Evolutionary conservation across 177 flowering plant genomes (phyloP), one percentile per base, ranked within the genome.

Genomic region (Vitis hybrid): DNA sequence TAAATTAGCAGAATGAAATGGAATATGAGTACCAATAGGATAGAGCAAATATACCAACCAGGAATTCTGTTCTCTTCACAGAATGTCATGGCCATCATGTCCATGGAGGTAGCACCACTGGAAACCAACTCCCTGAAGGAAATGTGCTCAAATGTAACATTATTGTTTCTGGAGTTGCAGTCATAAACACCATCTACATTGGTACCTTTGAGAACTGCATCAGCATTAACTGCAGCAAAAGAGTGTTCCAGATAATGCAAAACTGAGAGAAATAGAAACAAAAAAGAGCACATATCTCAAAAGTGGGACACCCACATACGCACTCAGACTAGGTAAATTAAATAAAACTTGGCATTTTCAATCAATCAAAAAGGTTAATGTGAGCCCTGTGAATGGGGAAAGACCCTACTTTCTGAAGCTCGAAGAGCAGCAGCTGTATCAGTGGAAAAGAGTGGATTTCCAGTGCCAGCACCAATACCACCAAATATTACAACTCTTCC

Each of bases 401-500:
- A 52, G 60, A 53, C 29, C 88, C 63, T 91, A 94, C 98, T 80
- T 75, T 95, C 99, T 16, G 89, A 85, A 74, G 98, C 97, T 79
- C 97, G 80, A 18, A 95, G 84, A 29, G 97, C 97, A 51, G 98
- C 99, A 3, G 97, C 92, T 26, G 92, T 87, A 69, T 95, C 99
- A 13, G 99, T 93, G 16, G 93, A 85, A 66, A 95, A 93, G 51
- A 87, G 92, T 31, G 94, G 97, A 72, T 89, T 93, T 73, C 97
- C 98, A 29, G 87, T 77, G 18, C 96, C 92, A 52, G 90, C 93
- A 70, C 98, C 97, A 70, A 88, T 80, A 21, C 98, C 98, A 66
- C 95, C 98, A 80, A 95, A 95, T 58, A 95, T 90, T 26, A 93
- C 99, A 57, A 95, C 96, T 70, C 98, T 83, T 68, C 96, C 93